These are phyloP conservation scores for Planoprotostelium fungivorum DNA, from an alignment of 78 protist species.

Conservation along the genomic window DNA sequence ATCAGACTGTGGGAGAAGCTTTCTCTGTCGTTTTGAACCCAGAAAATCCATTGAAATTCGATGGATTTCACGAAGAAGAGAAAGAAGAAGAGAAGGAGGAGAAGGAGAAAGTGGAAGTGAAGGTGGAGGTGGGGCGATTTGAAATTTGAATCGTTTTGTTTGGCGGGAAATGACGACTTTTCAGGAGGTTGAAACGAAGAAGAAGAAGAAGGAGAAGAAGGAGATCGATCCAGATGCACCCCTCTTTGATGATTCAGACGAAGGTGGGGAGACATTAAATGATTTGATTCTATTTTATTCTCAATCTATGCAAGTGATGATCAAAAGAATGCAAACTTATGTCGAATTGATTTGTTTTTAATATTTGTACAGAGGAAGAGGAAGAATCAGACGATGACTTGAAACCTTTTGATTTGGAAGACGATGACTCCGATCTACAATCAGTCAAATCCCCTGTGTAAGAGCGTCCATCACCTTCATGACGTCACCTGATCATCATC, in stretches of 20 bases:
- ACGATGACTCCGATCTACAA: neutral
- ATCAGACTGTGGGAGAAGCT: neutral
- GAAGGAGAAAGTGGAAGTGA: no score
- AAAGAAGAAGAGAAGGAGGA: neutral
- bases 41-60: neutral
- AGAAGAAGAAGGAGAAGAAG: neutral
- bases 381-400: no score
- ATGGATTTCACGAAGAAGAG: neutral
- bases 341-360: no score
- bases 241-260: neutral
- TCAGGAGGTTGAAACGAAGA: no score
- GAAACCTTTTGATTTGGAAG: neutral
- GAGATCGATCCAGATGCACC: neutral
- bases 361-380: no score
- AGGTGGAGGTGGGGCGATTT: no score
- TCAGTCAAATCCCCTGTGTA: neutral
- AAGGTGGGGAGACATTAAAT: neutral
- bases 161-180: no score
- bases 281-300: neutral
- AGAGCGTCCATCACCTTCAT: neutral
- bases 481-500: neutral
- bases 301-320: no score
- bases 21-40: neutral
- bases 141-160: no score
- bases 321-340: no score